Percentiles rank a stretch among this genome's conserved stretches.
These are phyloP conservation scores for Hondaea fermentalgiana DNA, from an alignment of 108 stramenopile genomes.

Conservation along the genomic window DNA sequence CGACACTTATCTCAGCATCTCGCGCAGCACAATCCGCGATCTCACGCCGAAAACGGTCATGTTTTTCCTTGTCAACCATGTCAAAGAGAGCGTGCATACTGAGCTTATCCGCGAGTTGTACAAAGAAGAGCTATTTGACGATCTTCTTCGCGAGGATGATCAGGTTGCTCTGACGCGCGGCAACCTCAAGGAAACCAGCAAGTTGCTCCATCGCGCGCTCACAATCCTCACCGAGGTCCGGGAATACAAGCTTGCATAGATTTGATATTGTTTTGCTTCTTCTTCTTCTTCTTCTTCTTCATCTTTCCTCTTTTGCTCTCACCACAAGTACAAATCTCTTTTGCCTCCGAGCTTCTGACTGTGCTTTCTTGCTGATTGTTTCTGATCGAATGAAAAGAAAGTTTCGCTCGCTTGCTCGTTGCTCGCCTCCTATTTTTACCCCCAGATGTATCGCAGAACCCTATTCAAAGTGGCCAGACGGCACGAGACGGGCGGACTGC, in stretches of 20 bases:
- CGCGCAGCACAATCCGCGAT: constrained; percentile 89
- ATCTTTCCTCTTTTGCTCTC: no score
- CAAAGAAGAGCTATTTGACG: constrained; percentile 66
- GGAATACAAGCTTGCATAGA: constrained; percentile 17
- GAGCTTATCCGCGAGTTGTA: constrained; percentile 87
- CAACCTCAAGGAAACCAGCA: constrained; percentile 32
- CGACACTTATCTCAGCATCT: constrained; percentile 85
- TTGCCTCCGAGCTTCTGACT: no score
- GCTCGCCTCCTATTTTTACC: no score
- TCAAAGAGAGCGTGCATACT: constrained; percentile 82
- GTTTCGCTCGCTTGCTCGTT: no score
- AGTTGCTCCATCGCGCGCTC: constrained; percentile 33
- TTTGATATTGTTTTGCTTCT: no score
- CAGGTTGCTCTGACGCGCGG: constrained; percentile 58
- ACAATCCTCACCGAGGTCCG: constrained; percentile 49
- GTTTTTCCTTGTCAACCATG: constrained; percentile 93
- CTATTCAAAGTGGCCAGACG: no score
- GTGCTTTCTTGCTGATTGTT: no score
- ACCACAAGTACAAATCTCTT: no score
- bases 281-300: no score
- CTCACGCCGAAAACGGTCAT: constrained; percentile 98
- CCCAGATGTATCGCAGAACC: no score
- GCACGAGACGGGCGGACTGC: no score
- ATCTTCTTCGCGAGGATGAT: constrained; percentile 76
- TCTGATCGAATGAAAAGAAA: no score